Evolutionary conservation across 176 grass and related monocot species (phyloP), one percentile per base, ranked within the genome.

Genomic region (Aegilops umbellulata): DNA sequence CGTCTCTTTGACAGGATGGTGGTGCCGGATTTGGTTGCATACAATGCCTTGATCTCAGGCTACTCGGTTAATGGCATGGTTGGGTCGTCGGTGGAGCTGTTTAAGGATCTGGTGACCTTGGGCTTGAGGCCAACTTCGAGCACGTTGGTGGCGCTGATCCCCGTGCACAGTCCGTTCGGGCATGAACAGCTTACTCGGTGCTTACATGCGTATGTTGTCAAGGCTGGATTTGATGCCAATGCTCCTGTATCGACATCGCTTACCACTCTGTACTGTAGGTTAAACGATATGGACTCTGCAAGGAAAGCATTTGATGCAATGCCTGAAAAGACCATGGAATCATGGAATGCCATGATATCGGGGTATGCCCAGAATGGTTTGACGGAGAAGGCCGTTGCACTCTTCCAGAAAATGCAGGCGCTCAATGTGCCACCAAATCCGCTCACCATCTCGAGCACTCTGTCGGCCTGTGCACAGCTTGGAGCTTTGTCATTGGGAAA

Each of bases 271-370:
- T 87, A 98, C 83, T 94, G 89, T 27, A 95, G 83, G 73, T 87
- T 92, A 60, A 94, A 92, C 41, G 91, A 86, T 41, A 88, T 93
- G 70, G 93, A 93, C 34, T 89, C 85, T 71, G 89, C 95, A 61
- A 95, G 89, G 58, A 87, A 60, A 22, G 10, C 91, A 9, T 98
- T 98, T 90, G 87, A 93, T 78, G 82, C 69, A 27, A 95, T 98
- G 51, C 60, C 83, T 76, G 86, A 86, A 32, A 98, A 87, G 73
- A 94, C 94, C 81, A 81, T 98, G 74, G 73, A 95, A 68, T 86
- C 95, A 70, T 98, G 95, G 95, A 93, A 94, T 35, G 93, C 93
- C 25, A 97, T 97, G 88, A 90, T 97, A 79, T 93, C 95, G 0
- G 91, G 89, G 17, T 95, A 90, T 82, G 85, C 90, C 10, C 95